Percentiles rank a stretch among this genome's conserved stretches.
phyloP scores from a whole-genome alignment of 2,329 filamentous ascomycete species.

The Xylaria multiplex region DNA sequence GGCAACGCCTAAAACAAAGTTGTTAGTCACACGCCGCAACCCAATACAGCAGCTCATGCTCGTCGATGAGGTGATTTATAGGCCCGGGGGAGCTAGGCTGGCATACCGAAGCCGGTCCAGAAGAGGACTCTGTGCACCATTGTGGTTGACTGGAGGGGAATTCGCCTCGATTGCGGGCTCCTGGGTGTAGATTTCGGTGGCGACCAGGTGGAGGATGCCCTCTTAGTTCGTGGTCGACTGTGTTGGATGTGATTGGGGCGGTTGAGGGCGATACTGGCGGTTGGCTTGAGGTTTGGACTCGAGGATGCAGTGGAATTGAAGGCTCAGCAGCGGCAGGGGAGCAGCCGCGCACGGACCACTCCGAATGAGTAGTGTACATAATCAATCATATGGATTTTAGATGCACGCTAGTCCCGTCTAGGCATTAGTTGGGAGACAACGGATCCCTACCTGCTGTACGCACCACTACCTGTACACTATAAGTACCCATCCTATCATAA shows the following conservation, averaged over 20 bases:
- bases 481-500: too few species aligned
- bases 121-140: constrained; percentile 77
- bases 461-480: too few species aligned
- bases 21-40: constrained; percentile 38
- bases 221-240: constrained; percentile 23
- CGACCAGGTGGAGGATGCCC: constrained; percentile 24
- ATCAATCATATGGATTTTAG: neutral
- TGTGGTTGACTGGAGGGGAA: constrained; percentile 47
- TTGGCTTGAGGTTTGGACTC: constrained; percentile 12
- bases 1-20: constrained; percentile 74
- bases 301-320: constrained; percentile 29
- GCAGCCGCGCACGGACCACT: constrained; percentile 32
- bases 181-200: constrained; percentile 22
- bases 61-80: constrained; percentile 9
- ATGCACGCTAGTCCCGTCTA: neutral
- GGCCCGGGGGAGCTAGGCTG: constrained; percentile 45
- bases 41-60: neutral
- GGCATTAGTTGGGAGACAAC: neutral
- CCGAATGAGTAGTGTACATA: neutral
- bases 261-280: constrained; percentile 6
- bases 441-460: neutral
- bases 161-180: constrained; percentile 40
- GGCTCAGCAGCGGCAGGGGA: constrained; percentile 28
- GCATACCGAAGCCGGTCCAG: constrained; percentile 90
- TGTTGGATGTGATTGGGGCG: constrained; percentile 31